Evolutionary conservation across 2,329 filamentous ascomycete species (phyloP), one percentile per base, ranked within the genome.

Genomic region (Monosporascus cannonballus): DNA sequence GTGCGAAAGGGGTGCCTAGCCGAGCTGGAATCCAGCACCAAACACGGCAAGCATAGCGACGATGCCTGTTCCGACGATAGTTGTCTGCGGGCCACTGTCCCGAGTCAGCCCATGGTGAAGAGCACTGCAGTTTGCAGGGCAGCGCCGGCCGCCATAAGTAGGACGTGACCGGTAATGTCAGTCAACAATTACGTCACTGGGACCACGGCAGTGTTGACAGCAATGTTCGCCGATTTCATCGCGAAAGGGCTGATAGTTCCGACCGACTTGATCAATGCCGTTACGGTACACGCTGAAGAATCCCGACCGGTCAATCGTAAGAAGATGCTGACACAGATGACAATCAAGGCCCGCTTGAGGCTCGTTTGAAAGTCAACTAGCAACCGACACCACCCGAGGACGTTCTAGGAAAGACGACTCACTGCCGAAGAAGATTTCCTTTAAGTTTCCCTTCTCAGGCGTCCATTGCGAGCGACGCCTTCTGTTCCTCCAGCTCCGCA

Each of bases 231-330:
- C 30, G 4, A 34, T 14, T 34, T 34, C 30, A 34, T 34, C 30
- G 30, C 14, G 11, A 34, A 47, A 2, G 66, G 64, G 48, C 67
- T 64, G 39, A 67, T 50, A 6, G 64, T 63, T 3, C 60, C 59
- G 3, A 70, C 47, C 0, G 54, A 56, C 49, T 66, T 63, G 50
- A 64, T 58, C 46, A 66, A 68, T 3, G 69, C 48, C 14, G 66
- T 59, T 59, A 14, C 67, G 66, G 49, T 70, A 70, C 38, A 60
- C 58, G 11, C 56, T 63, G 6, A 60, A 52, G 50, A 69, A 5
- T 57, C 53, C 47, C 68, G 61, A 3, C 67, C 67, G 0, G 64
- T 67, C 6, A 56, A 54, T 30, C 69, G 67, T 11, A 63, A 60
- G 50, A 68, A 68, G 50, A 69, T 59, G 57, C 67, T 68, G 27